phyloP scores from a whole-genome alignment of 169 alveolate species.

The Babesia sp. region DNA sequence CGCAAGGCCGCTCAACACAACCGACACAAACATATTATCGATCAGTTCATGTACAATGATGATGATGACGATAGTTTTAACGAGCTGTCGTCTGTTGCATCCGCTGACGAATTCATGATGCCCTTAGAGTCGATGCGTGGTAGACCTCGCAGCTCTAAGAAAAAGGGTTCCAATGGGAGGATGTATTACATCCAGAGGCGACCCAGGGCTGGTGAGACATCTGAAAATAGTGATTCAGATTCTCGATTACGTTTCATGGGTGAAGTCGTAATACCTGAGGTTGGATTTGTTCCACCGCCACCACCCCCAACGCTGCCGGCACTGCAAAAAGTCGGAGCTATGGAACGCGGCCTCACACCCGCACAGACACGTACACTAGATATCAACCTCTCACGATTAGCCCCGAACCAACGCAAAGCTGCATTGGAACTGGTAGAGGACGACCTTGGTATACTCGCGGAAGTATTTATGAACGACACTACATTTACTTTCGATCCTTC shows the following conservation, averaged over 20 bases:
- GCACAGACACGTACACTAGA: conserved; percentile 74
- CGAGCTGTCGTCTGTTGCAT: conserved; percentile 37
- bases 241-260: conserved; percentile 6
- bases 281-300: conserved; percentile 79
- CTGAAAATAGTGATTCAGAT: conserved; percentile 25
- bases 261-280: conserved; percentile 61
- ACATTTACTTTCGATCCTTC: conserved; percentile 80
- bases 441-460: conserved; percentile 85
- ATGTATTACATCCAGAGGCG: background rate
- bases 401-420: conserved; percentile 84
- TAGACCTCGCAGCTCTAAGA: conserved; percentile 8
- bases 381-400: conserved; percentile 74
- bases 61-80: conserved; percentile 41
- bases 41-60: conserved; percentile 25
- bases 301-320: conserved; percentile 75
- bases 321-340: conserved; percentile 71
- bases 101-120: conserved; percentile 24
- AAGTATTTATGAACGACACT: conserved; percentile 74
- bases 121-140: conserved; percentile 15
- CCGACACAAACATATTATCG: conserved; percentile 18
- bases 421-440: conserved; percentile 85
- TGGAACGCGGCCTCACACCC: conserved; percentile 78
- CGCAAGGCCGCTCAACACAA: conserved; percentile 35
- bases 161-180: background rate
- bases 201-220: background rate